Evolutionary conservation across 129 eudicot species (phyloP), one percentile per base, ranked within the genome.

Genomic region (Kitagawia praeruptora): DNA sequence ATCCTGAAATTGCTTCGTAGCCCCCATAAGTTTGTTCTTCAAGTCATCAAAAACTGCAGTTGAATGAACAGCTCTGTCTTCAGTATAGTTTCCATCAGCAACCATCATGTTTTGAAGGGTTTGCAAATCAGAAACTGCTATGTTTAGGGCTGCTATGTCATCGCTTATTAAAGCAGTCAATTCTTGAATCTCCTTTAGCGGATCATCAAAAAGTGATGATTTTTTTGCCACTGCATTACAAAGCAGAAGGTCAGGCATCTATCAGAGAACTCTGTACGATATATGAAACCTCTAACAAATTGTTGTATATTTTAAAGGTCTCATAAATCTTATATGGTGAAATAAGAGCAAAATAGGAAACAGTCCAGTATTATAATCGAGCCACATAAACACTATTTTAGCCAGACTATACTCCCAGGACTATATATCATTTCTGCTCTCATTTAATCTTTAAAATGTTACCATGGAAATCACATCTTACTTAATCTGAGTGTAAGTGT

Each of bases 141-240:
- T 72, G 76, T 89, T 89, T 38, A 92, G 85, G 38, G 97, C 81
- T 49, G 93, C 83, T 53, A 92, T 92, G 81, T 92, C 97, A 75
- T 86, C 84, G 75, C 89, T 89, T 74, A 92, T 88, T 75, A 92
- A 76, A 54, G 82, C 86, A 47, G 90, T 89, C 64, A 92, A 61
- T 80, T 92, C 89, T 81, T 92, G 91, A 79, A 87, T 92, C 87
- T 92, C 97, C 94, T 81, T 88, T 53, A 86, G 75, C 9, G 92
- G 97, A 85, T 92, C 97, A 83, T 92, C 92, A 66, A 92, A 92
- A 51, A 92, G 85, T 8, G 97, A 89, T 72, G 97, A 87, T 83
- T 83, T 92, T 76, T 92, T 92, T 46, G 92, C 85, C 82, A 89
- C 97, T 91, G 91, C 87, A 77, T 49, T 49, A 71, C 44, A 77